phyloP scores from a whole-genome alignment of 441 rosid species.

The Rhodomyrtus psidioides region DNA sequence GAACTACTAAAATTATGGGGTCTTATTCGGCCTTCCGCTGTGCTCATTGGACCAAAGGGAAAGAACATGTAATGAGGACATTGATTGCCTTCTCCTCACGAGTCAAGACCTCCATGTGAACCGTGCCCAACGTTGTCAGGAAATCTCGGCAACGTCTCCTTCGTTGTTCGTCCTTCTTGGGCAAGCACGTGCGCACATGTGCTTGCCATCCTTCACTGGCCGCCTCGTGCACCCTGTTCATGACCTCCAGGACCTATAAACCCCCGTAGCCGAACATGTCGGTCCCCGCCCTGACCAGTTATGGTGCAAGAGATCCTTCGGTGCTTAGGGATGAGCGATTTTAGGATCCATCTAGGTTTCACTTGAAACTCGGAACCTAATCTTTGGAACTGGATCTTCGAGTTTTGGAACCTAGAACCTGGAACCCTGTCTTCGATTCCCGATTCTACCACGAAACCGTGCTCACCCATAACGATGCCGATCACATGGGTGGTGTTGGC shows the following conservation, averaged over 20 bases:
- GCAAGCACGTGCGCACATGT: conserved; percentile 36
- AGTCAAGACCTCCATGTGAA: conserved; percentile 31
- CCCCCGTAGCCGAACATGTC: conserved; percentile 63
- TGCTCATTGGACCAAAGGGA: conserved; percentile 34
- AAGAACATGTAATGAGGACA: conserved; percentile 37
- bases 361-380: too few species aligned
- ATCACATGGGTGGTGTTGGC: conserved; percentile 61
- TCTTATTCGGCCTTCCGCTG: too few species aligned
- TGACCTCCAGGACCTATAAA: conserved; percentile 55
- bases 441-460: too few species aligned
- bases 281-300: conserved; percentile 51
- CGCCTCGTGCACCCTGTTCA: conserved; percentile 31
- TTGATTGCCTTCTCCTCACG: conserved; percentile 29
- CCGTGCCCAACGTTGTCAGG: not conserved
- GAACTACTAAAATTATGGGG: too few species aligned
- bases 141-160: conserved; percentile 3
- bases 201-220: conserved; percentile 34
- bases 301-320: conserved; percentile 66
- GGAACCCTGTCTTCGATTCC: too few species aligned
- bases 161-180: conserved; percentile 11
- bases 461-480: conserved; percentile 25
- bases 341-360: too few species aligned
- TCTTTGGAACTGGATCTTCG: too few species aligned
- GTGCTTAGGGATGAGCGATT: too few species aligned
- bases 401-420: too few species aligned